phyloP scores from a whole-genome alignment of 2,329 filamentous ascomycete genomes.

The Trichoderma arundinaceum region DNA sequence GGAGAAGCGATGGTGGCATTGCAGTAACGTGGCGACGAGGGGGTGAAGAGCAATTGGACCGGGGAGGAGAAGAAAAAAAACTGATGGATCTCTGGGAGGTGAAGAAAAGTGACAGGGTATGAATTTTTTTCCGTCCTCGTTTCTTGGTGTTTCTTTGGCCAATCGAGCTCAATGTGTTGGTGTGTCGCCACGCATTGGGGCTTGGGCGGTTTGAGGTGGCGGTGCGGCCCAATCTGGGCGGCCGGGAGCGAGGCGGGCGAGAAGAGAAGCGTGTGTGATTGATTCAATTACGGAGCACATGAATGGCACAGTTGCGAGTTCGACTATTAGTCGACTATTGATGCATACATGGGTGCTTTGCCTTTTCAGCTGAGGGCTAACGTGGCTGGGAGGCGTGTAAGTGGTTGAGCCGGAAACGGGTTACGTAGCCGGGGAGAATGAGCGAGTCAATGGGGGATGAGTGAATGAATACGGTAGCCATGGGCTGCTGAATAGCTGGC shows the following conservation, averaged over 20 bases:
- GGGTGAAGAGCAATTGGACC: background rate
- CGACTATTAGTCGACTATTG: background rate
- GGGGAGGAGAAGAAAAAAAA: background rate
- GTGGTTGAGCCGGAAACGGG: conserved; percentile 10
- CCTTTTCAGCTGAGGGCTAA: conserved; percentile 2
- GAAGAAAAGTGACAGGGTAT: background rate
- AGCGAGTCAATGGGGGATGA: background rate
- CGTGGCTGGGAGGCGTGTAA: background rate
- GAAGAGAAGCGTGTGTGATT: too few species aligned
- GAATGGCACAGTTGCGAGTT: too few species aligned
- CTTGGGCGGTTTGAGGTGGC: conserved; percentile 16
- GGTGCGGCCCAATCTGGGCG: conserved; percentile 18
- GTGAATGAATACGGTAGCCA: too few species aligned
- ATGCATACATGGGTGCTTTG: conserved; percentile 7
- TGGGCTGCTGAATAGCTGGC: too few species aligned
- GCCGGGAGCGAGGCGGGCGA: too few species aligned
- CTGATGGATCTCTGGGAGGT: conserved; percentile 4
- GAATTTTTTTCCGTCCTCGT: background rate
- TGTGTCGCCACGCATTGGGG: background rate
- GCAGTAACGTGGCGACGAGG: conserved; percentile 12
- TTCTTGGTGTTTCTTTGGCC: too few species aligned
- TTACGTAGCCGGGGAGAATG: background rate
- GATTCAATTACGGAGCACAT: too few species aligned
- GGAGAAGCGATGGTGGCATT: conserved; percentile 11
- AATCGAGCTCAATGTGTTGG: background rate